Conservation (phyloP, 495 filamentous ascomycete genomes). For the Glarea lozoyensis region DNA sequence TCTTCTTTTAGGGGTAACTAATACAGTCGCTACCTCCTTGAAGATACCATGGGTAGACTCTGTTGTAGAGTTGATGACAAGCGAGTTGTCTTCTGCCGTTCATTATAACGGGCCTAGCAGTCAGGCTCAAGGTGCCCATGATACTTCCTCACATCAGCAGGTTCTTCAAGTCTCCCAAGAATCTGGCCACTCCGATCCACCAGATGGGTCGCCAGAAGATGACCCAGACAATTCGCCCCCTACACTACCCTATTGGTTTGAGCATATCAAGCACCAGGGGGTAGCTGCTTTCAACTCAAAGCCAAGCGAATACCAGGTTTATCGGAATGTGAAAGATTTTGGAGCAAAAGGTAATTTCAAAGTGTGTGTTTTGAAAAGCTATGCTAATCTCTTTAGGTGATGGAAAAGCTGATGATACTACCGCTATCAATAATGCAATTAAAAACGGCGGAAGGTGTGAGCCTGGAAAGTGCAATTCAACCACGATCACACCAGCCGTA, state of each 20-base stretch:
- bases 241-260: slow-evolving; percentile 24
- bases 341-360: slow-evolving; percentile 17
- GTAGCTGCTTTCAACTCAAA: slow-evolving; percentile 21
- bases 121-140: too few relatives aligned
- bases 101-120: too few relatives aligned
- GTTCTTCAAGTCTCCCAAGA: too few relatives aligned
- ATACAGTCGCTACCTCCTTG: too few relatives aligned
- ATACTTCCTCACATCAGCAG: too few relatives aligned
- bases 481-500: slow-evolving; percentile 41
- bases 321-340: slow-evolving; percentile 21
- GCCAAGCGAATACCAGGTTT: slow-evolving; percentile 15
- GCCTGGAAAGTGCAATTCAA: slow-evolving; percentile 22
- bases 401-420: slow-evolving; percentile 60
- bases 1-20: too few relatives aligned
- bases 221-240: too few relatives aligned
- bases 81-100: too few relatives aligned
- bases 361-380: slow-evolving; percentile 34
- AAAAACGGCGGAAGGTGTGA: slow-evolving; percentile 43
- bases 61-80: too few relatives aligned
- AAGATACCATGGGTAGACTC: too few relatives aligned
- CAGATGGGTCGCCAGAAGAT: too few relatives aligned
- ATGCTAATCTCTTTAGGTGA: slow-evolving; percentile 47
- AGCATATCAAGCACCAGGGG: slow-evolving; percentile 22
- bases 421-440: slow-evolving; percentile 57
- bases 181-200: too few relatives aligned